Evolutionary conservation across 2,329 filamentous ascomycete species (phyloP).

Genomic region (Pseudogymnoascus sp.): DNA sequence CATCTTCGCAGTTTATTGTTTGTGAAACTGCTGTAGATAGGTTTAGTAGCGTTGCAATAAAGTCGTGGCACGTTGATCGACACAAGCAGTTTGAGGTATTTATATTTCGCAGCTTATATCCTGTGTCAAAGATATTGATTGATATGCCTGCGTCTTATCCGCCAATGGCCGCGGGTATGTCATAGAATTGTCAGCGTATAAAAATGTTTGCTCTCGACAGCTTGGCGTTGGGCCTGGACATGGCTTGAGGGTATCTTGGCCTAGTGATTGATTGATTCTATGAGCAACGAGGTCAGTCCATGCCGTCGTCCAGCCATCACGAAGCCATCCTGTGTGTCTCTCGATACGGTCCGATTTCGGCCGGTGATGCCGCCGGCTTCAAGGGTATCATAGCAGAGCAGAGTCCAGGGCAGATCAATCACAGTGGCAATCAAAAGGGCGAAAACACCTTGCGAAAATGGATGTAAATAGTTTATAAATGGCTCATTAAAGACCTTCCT

Average conservation of each 20-base stretch:
- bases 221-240: neutral
- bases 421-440: neutral
- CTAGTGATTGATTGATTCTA: neutral
- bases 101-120: neutral
- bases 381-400: neutral
- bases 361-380: neutral
- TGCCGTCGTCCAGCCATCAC: neutral
- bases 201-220: neutral
- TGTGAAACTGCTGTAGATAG: neutral
- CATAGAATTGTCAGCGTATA: constrained; percentile 1
- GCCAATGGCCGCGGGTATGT: neutral
- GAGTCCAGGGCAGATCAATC: neutral
- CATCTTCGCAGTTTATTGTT: neutral
- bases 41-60: neutral
- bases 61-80: neutral
- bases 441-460: neutral
- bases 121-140: neutral
- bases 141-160: neutral
- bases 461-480: neutral
- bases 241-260: neutral
- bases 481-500: neutral
- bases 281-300: neutral
- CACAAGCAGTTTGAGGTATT: neutral
- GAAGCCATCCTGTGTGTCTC: neutral
- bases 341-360: neutral